Evolutionary conservation across 106 monocot genomes (phyloP).

Genomic region (Apostasia shenzhenica): DNA sequence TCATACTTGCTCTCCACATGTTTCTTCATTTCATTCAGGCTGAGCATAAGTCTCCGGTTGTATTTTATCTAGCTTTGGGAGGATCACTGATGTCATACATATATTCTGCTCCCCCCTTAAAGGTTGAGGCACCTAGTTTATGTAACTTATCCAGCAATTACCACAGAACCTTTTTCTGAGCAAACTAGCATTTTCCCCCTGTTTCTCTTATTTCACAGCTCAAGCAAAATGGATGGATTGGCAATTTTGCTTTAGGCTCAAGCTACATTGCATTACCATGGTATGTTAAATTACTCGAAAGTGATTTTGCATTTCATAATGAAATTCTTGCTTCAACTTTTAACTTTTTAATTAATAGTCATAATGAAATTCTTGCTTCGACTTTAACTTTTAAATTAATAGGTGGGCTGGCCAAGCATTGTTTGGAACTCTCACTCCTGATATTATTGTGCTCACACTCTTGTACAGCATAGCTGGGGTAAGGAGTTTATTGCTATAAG

Average conservation of each 20-base stretch:
- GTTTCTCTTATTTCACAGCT: slow-evolving; percentile 43
- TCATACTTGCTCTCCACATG: background rate
- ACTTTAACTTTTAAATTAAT: slow-evolving; percentile 4
- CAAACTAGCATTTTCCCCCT: background rate
- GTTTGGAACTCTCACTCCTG: slow-evolving; percentile 89
- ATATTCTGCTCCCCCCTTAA: slow-evolving; percentile 96
- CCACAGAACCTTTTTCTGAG: background rate
- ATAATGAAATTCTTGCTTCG: too few species aligned
- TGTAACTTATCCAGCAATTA: background rate
- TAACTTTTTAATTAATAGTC: too few species aligned
- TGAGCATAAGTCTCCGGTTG: slow-evolving; percentile 63
- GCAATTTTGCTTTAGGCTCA: slow-evolving; percentile 74
- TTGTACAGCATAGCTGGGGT: slow-evolving; percentile 98
- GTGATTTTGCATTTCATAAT: background rate
- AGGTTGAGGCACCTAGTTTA: slow-evolving; percentile 32
- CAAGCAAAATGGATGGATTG: slow-evolving; percentile 98
- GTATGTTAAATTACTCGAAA: slow-evolving; percentile 21
- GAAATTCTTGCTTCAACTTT: too few species aligned
- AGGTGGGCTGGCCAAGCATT: slow-evolving; percentile 99
- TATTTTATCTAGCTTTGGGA: slow-evolving; percentile 92
- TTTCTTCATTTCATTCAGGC: slow-evolving; percentile 58
- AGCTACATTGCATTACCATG: slow-evolving; percentile 96
- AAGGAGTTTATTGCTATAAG: slow-evolving; percentile 6
- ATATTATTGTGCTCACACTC: slow-evolving; percentile 81
- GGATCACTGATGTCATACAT: slow-evolving; percentile 94